Evolutionary conservation across 164 flowering plant species (phyloP), one percentile per base, ranked within the genome.

Genomic region (Akebia trifoliata): DNA sequence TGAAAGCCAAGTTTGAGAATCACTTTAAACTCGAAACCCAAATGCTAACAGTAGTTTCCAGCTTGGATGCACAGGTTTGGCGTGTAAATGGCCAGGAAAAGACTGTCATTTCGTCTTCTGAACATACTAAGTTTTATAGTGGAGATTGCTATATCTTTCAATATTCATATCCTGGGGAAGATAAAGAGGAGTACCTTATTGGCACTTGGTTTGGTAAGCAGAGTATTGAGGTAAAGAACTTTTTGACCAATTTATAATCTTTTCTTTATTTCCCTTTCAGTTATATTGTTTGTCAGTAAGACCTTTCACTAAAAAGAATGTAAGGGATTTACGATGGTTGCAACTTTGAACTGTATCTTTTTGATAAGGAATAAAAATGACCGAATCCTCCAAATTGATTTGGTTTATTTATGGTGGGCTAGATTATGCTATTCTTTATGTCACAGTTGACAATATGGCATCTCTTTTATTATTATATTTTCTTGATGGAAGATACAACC

Each of bases 141-240:
- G 99, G 99, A 53, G 99, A 88, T 64, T 90, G 97, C 75, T 94
- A 82, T 61, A 85, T 90, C 45, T 94, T 94, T 69, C 93, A 88
- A 65, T 94, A 94, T 68, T 68, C 96, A 61, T 94, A 83, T 74
- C 77, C 95, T 20, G 99, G 96, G 59, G 95, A 94, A 52, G 96
- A 86, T 47, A 86, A 74, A 62, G 97, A 94, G 53, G 99, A 94
- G 57, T 55, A 72, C 55, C 84, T 94, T 45, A 73, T 90, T 17
- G 99, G 99, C 59, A 94, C 96, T 17, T 94, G 99, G 99, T 82
- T 90, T 66, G 99, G 99, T 22, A 86, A 79, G 78, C 82, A 83
- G 53, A 86, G 99, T 69, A 71, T 85, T 64, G 81, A 86, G 95
- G 99, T 88, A 54, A 60, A 57, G 28, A 40, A n/a, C n/a, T n/a